Evolutionary conservation across 148 eudicot genomes (phyloP).

Genomic region (Rhododendron vialii): DNA sequence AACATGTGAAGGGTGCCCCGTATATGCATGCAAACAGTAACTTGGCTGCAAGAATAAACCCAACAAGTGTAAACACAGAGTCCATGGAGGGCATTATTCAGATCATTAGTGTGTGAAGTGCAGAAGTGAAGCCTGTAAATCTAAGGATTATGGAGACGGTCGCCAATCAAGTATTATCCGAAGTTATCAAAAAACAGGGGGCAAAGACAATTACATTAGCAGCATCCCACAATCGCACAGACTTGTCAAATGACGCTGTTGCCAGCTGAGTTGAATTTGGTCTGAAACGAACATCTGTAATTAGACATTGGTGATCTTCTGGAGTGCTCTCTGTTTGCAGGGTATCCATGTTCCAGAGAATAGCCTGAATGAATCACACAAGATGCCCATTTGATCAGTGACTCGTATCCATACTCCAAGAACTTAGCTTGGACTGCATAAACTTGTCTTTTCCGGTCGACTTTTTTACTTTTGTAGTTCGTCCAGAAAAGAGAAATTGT

Average conservation of each 20-base stretch:
- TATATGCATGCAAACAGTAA: constrained; percentile 62
- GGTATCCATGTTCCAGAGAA: constrained; percentile 92
- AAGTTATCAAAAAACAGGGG: constrained; percentile 1
- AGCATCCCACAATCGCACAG: constrained; percentile 92
- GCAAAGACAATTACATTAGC: constrained; percentile 48
- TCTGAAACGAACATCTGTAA: constrained; percentile 81
- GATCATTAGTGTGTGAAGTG: neutral
- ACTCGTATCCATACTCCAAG: neutral
- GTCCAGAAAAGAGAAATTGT: neutral
- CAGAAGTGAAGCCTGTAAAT: constrained; percentile 17
- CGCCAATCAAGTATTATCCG: neutral
- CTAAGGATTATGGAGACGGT: neutral
- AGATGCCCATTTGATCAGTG: neutral
- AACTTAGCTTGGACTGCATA: neutral
- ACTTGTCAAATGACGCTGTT: constrained; percentile 82
- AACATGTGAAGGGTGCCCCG: constrained; percentile 69
- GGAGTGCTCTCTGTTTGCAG: constrained; percentile 68
- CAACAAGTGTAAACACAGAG: neutral
- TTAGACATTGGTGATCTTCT: constrained; percentile 63
- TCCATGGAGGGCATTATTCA: neutral
- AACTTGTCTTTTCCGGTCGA: neutral
- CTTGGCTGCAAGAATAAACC: constrained; percentile 66
- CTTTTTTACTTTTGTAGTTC: neutral
- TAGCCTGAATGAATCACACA: constrained; percentile 44
- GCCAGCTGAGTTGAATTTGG: constrained; percentile 85